Base-by-base conservation (phyloP, 1,139 yeast species). In the Debaryomycetaceae sp. region DNA sequence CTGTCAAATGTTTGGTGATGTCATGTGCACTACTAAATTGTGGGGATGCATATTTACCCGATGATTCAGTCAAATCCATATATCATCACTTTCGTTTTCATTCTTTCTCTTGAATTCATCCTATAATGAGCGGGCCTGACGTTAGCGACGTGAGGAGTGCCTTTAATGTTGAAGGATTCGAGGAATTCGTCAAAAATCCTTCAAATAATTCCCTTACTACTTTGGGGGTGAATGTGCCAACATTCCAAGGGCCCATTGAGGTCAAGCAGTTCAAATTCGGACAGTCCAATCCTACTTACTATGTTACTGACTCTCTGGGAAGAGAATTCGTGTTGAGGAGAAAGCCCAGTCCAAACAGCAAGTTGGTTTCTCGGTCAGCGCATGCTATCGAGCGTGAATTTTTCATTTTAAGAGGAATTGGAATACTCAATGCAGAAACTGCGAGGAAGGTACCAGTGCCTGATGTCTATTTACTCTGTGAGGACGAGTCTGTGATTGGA, bases 351-450 rank as follows among this genome's bases (percentile, higher is more conserved):
- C 74, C 83, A 3, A 78, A 77, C 51, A 59, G 59, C 40, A 68
- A 78, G 48, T 66, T 83, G 45, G 76, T 81, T 20, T 76, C 83
- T 27, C 76, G 71, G 49, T 75, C 82, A 7, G 87, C 88, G 0
- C 88, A 83, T 59, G 81, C 87, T 6, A 78, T 83, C 34, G 87
- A 83, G 54, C 60, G 87, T 30, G 88, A 83, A 55, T 82, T 78
- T 54, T 71, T 71, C 58, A 73, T 82, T 59, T 62, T 82, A 37
- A 68, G 70, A 42, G 81, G 81, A 2, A 70, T 78, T 36, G 64
- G 68, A 23, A 57, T 57, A 1, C 65, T 70, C 45, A 70, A 72
- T 45, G 47, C 59, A 23, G 45, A 47, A 0, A 45, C 55, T 24
- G 43, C 45, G 27, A 62, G 56, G 31, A 57, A 63, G 39, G 82